Percentiles rank a stretch among this genome's conserved stretches.
These are phyloP conservation scores for Penstemon eatonii DNA, from an alignment of 257 asterid genomes.

Conservation along the genomic window DNA sequence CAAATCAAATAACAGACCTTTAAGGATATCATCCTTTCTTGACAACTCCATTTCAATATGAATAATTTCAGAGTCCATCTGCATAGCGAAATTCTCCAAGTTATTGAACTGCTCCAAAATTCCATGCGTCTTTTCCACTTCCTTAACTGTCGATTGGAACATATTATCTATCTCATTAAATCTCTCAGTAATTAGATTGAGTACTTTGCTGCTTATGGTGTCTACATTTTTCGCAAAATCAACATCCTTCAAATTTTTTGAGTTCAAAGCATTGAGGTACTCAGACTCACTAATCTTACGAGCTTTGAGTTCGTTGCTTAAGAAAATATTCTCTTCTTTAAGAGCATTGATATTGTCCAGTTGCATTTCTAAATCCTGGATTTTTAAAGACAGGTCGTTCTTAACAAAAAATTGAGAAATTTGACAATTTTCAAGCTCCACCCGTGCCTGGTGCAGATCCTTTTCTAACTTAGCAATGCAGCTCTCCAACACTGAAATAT, in stretches of 20 bases:
- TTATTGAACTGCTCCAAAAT: slow-evolving; percentile 52
- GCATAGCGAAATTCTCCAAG: slow-evolving; percentile 55
- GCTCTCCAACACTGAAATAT: slow-evolving; percentile 38
- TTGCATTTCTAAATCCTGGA: slow-evolving; percentile 46
- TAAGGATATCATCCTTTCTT: slow-evolving; percentile 84
- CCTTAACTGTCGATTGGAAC: slow-evolving; percentile 45
- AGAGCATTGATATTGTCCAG: slow-evolving; percentile 37
- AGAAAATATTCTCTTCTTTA: slow-evolving; percentile 42
- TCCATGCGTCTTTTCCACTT: slow-evolving; percentile 40
- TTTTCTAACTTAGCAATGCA: slow-evolving; percentile 45
- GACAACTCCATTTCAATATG: slow-evolving; percentile 54
- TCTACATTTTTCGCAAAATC: slow-evolving; percentile 35
- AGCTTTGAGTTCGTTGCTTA: slow-evolving; percentile 54
- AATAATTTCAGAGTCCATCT: slow-evolving; percentile 49
- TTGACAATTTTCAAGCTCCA: slow-evolving; percentile 32
- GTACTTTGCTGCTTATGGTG: slow-evolving; percentile 38
- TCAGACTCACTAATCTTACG: slow-evolving; percentile 36
- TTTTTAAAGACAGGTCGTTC: slow-evolving; percentile 36
- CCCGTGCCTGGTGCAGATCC: slow-evolving; percentile 37
- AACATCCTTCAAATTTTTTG: slow-evolving; percentile 32
- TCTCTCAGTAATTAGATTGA: slow-evolving; percentile 34
- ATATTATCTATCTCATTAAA: slow-evolving; percentile 38
- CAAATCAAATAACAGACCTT: slow-evolving; percentile 80
- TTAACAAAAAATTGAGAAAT: slow-evolving; percentile 41
- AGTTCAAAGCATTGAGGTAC: slow-evolving; percentile 38